Conservation (phyloP, 306 rosid species). For the Prunus persica region DNA sequence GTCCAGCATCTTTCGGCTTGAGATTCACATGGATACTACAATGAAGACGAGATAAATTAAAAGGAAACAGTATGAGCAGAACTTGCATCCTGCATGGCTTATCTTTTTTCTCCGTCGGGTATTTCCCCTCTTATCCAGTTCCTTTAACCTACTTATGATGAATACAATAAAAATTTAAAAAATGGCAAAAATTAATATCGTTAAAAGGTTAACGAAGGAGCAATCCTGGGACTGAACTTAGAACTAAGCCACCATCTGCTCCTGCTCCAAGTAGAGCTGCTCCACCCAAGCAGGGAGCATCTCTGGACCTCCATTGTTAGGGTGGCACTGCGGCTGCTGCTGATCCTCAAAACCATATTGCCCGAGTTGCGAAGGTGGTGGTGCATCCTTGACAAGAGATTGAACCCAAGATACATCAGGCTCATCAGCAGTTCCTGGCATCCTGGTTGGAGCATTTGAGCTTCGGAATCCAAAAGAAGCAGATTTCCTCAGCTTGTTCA, state of each 20-base stretch:
- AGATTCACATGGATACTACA: constrained; percentile 13
- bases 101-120: constrained; percentile 13
- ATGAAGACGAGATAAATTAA: constrained; percentile 1
- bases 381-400: constrained; percentile 61
- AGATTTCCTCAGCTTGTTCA: constrained; percentile 61
- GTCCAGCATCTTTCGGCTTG: constrained; percentile 8
- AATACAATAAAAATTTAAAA: constrained; percentile 36
- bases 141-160: constrained; percentile 33
- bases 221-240: constrained; percentile 2
- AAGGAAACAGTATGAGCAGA: constrained; percentile 25
- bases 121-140: constrained; percentile 22
- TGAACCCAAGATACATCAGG: constrained; percentile 77
- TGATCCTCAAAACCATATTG: constrained; percentile 35
- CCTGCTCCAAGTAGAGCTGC: constrained; percentile 64
- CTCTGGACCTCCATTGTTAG: constrained; percentile 37
- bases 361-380: constrained; percentile 30
- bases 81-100: constrained; percentile 41
- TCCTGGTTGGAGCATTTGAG: constrained; percentile 20
- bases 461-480: constrained; percentile 63
- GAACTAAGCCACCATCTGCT: constrained; percentile 61
- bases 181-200: constrained; percentile 33
- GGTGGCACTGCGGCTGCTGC: constrained; percentile 45
- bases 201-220: constrained; percentile 23
- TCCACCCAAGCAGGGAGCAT: constrained; percentile 56
- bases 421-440: constrained; percentile 32